Evolutionary conservation across 1,284 basidiomycete genomes (phyloP), one percentile per base, ranked within the genome.

Genomic region (Athelia sp.): DNA sequence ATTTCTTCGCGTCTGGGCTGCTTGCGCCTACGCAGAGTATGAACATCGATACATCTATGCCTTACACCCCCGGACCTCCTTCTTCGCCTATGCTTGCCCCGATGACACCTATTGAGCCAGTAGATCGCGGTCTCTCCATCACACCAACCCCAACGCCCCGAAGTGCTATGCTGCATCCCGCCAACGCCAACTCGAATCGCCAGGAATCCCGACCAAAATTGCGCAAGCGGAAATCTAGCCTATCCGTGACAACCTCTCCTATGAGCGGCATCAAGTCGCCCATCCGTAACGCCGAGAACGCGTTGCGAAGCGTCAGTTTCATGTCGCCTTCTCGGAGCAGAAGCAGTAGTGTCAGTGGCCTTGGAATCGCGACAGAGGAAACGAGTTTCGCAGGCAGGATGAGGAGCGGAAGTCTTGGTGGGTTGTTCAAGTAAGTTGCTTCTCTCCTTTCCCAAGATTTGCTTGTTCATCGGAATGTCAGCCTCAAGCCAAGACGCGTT

Each of bases 1-100:
- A 74, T 6, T 79, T 82, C 58, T 82, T 82, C 62, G 78, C 80
- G 13, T 81, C 81, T 34, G 80, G 80, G 18, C 70, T 82, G 24
- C 75, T 80, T 32, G 79, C 80, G 10, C 65, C 73, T 3, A 62
- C 62, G 45, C 49, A 63, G 48, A 57, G 47, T 53, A 46, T 54
- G 24, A 22, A 21, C 48, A 3, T 42, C 42, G 29, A 47, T 24
- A 52, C 15, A 56, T 60, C 56, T 17, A 40, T 6, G 36, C 55
- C 54, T 35, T 56, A 58, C 34, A 56, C 68, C 10, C 68, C 69
- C 3, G 58, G 60, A 4, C 50, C 62, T 1, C 58, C 68, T 1
- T 67, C 72, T 2, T 68, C 72, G 1, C 62, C 71, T 1, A 60
- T 69, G 15, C 65, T 1, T 59, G 56, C 13, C 58, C 66, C 29